Evolutionary conservation across 2,329 filamentous ascomycete genomes (phyloP).

Genomic region (Penicillium sp.): DNA sequence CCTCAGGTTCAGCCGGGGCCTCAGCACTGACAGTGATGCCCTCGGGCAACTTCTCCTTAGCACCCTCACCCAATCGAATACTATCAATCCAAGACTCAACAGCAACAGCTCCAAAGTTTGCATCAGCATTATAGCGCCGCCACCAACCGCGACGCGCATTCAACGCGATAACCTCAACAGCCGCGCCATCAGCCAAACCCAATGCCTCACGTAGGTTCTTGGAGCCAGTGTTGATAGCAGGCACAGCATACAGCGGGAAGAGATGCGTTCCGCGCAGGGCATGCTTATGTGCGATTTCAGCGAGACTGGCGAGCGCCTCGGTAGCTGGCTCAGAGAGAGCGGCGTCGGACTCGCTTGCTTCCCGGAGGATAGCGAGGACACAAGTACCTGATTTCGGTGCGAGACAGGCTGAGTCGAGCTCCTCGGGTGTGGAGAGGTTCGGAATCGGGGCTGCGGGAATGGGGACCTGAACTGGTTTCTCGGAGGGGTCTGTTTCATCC

Average conservation of each 20-base stretch:
- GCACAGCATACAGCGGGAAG: slow-evolving; percentile 79
- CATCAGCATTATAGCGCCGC: slow-evolving; percentile 63
- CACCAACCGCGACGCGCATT: slow-evolving; percentile 87
- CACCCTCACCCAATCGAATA: slow-evolving; percentile 83
- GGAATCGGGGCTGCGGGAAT: slow-evolving; percentile 61
- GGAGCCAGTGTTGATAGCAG: slow-evolving; percentile 58
- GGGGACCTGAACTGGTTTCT: slow-evolving; percentile 48
- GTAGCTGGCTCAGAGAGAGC: slow-evolving; percentile 42
- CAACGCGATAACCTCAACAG: slow-evolving; percentile 70
- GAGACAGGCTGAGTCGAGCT: slow-evolving; percentile 69
- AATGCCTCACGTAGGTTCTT: slow-evolving; percentile 58
- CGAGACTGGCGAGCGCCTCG: slow-evolving; percentile 61
- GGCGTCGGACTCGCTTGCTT: slow-evolving; percentile 50
- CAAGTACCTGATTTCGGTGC: slow-evolving; percentile 74
- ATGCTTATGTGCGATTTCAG: slow-evolving; percentile 74
- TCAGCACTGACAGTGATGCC: slow-evolving; percentile 48
- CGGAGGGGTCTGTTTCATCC: slow-evolving; percentile 29
- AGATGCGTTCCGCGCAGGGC: slow-evolving; percentile 61
- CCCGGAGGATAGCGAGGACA: slow-evolving; percentile 68
- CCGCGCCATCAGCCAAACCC: slow-evolving; percentile 52
- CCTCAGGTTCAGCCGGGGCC: slow-evolving; percentile 21
- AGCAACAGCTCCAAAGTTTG: slow-evolving; percentile 49
- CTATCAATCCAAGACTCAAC: slow-evolving; percentile 85
- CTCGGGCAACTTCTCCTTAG: slow-evolving; percentile 70
- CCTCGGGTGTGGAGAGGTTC: slow-evolving; percentile 59